Evolutionary conservation across 495 filamentous ascomycete species (phyloP).

Genomic region (Daldinia caldariorum): DNA sequence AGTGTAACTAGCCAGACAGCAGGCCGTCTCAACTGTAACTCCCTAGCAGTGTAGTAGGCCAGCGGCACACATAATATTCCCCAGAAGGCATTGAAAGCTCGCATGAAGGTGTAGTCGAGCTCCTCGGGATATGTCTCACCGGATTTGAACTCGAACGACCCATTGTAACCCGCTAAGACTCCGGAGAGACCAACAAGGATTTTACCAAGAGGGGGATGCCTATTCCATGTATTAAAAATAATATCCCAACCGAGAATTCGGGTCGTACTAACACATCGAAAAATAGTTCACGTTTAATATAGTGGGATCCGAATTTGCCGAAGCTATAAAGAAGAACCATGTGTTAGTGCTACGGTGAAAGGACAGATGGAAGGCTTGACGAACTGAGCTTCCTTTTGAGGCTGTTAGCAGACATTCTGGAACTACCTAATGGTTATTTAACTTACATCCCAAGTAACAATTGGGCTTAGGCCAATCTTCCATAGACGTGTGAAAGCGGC

Average conservation of each 20-base stretch:
- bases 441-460: conserved; percentile 98
- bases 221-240: conserved; percentile 37
- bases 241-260: conserved; percentile 14
- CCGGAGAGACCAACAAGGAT: conserved; percentile 97
- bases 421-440: not conserved
- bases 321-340: conserved; percentile 67
- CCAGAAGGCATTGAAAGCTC: conserved; percentile 95
- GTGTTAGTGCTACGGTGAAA: conserved; percentile 44
- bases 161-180: conserved; percentile 96
- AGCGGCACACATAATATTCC: conserved; percentile 91
- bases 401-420: conserved; percentile 30
- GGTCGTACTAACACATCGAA: conserved; percentile 79
- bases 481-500: conserved; percentile 95
- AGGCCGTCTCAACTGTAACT: conserved; percentile 83
- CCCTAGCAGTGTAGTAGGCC: conserved; percentile 93
- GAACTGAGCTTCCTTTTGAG: conserved; percentile 49
- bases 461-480: conserved; percentile 92
- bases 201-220: conserved; percentile 93
- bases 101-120: conserved; percentile 98
- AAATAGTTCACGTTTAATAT: conserved; percentile 98
- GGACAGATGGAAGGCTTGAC: conserved; percentile 30
- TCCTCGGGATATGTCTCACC: conserved; percentile 94
- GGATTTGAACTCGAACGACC: conserved; percentile 99
- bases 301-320: conserved; percentile 98
- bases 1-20: conserved; percentile 94